Conservation (phyloP, 2,329 filamentous ascomycete genomes). For the Hawksworthiomyces lignivorus region DNA sequence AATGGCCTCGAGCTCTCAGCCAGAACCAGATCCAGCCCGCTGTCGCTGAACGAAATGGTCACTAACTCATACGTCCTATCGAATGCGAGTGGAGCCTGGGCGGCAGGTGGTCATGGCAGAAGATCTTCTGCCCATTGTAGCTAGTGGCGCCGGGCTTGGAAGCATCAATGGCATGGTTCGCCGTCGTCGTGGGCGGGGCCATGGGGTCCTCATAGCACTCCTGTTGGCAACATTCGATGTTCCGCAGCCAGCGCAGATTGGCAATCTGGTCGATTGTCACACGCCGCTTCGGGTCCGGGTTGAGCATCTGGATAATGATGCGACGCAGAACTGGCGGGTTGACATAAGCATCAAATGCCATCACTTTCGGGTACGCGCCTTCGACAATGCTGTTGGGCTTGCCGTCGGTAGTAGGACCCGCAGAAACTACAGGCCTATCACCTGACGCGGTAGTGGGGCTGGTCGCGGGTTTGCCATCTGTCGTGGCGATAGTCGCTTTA, state of each 20-base stretch:
- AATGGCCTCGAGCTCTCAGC: no score
- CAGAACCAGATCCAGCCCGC: no score
- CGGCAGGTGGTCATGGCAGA: constrained; percentile 51
- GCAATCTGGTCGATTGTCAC: constrained; percentile 62
- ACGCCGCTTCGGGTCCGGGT: constrained; percentile 66
- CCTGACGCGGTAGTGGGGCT: constrained; percentile 18
- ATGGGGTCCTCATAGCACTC: constrained; percentile 59
- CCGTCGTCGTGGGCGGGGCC: background rate
- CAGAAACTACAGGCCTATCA: background rate
- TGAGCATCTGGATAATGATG: constrained; percentile 71
- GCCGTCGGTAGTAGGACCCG: constrained; percentile 37
- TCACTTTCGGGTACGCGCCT: constrained; percentile 50
- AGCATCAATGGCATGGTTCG: constrained; percentile 46
- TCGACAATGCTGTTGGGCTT: constrained; percentile 25
- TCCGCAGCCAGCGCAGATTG: constrained; percentile 63
- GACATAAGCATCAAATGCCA: constrained; percentile 56
- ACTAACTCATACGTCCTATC: constrained; percentile 6
- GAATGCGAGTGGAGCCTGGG: constrained; percentile 28
- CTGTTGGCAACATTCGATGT: constrained; percentile 69
- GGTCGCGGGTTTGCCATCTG: constrained; percentile 7
- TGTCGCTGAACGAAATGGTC: background rate
- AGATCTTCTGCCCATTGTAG: constrained; percentile 41
- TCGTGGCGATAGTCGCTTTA: background rate
- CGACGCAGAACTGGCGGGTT: constrained; percentile 62
- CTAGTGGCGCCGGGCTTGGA: constrained; percentile 45